Evolutionary conservation across 2,329 filamentous ascomycete genomes (phyloP).

Genomic region (Blastomyces percursus): DNA sequence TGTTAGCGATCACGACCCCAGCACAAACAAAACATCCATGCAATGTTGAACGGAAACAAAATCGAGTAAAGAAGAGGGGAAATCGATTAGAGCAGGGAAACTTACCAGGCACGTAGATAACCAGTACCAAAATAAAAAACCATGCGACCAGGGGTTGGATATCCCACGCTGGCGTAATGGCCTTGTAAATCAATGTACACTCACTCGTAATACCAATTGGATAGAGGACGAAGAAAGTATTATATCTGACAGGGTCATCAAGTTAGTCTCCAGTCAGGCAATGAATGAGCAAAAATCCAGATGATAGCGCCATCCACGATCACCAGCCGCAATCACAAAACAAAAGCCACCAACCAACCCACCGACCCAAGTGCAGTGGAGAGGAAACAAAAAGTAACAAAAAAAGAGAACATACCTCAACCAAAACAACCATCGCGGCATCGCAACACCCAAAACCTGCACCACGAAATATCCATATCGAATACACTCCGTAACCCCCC

Average conservation of each 20-base stretch:
- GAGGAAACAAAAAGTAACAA: not conserved
- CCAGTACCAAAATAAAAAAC: conserved; percentile 54
- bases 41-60: not conserved
- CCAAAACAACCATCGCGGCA: conserved; percentile 62
- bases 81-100: not conserved
- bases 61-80: not conserved
- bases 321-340: not conserved
- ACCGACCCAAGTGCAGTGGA: not conserved
- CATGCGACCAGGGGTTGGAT: conserved; percentile 44
- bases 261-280: not conserved
- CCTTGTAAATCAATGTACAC: conserved; percentile 64
- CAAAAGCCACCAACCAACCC: not conserved
- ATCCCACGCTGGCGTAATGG: conserved; percentile 49
- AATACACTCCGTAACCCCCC: conserved; percentile 84
- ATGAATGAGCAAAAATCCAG: not conserved
- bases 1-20: conserved; percentile 13
- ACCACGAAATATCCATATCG: conserved; percentile 86
- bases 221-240: conserved; percentile 87
- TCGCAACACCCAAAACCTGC: conserved; percentile 43
- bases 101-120: conserved; percentile 67
- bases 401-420: conserved; percentile 44
- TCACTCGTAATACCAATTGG: conserved; percentile 85
- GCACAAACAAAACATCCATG: conserved; percentile 4
- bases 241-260: conserved; percentile 43
- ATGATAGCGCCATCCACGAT: not conserved